A percentile compares a stretch with the other conserved stretches of the same genome.
Conservation (phyloP, 352 stramenopile species). For the Globisporangium nagaii region DNA sequence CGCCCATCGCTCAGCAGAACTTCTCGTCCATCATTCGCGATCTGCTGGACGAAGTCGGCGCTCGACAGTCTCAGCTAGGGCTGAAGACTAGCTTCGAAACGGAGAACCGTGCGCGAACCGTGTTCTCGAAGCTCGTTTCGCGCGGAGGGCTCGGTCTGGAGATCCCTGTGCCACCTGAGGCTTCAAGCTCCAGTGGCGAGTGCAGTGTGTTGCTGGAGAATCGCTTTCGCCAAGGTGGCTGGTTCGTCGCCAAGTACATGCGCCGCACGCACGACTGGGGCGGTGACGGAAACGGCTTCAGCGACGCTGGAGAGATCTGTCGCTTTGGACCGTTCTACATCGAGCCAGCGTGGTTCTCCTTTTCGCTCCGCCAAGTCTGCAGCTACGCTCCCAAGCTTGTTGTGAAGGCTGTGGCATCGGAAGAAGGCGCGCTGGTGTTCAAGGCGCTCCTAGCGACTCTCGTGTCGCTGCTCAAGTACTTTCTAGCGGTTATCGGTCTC, state of each 20-base stretch:
- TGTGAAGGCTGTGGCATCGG: conserved; percentile 12
- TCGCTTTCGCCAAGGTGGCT: conserved; percentile 26
- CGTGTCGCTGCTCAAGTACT: conserved; percentile 38
- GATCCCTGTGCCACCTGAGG: conserved; percentile 9
- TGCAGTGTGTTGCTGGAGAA: conserved; percentile 9
- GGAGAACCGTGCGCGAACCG: not conserved
- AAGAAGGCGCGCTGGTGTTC: conserved; percentile 20
- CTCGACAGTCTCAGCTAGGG: conserved; percentile 23
- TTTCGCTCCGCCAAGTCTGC: conserved; percentile 16
- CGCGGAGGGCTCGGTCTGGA: conserved; percentile 22
- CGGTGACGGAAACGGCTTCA: not conserved
- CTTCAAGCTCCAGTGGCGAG: not conserved
- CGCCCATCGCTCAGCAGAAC: conserved; percentile 16
- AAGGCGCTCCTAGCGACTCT: conserved; percentile 19
- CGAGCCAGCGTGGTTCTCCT: conserved; percentile 18
- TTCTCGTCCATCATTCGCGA: conserved; percentile 47
- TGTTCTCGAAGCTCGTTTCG: conserved; percentile 9
- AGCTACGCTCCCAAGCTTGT: conserved; percentile 11
- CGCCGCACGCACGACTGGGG: conserved; percentile 10
- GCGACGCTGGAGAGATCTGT: conserved; percentile 33
- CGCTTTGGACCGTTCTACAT: conserved; percentile 48
- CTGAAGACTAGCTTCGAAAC: conserved; percentile 7
- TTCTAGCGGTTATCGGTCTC: conserved; percentile 43
- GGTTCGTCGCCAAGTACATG: conserved; percentile 48
- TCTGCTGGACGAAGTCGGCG: conserved; percentile 43